Percentiles rank a stretch among this genome's conserved stretches.
phyloP scores from a whole-genome alignment of 2,329 filamentous ascomycete species.

The Dothiorella sarmentorum region DNA sequence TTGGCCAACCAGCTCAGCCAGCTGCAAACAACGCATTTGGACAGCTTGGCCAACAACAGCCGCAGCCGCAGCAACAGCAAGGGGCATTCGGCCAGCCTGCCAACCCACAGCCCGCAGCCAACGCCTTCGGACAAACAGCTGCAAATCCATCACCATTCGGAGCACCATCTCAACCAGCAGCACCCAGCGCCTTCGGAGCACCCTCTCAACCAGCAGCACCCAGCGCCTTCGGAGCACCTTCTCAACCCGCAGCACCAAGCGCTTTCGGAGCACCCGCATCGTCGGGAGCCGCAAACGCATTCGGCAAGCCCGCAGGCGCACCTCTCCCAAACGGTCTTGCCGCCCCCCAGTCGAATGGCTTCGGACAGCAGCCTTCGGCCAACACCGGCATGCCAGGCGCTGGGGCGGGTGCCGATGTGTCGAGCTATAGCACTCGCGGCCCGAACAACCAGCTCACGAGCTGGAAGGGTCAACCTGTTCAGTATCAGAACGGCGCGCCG shows the following conservation, averaged over 20 bases:
- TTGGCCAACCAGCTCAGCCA: conserved; percentile 21
- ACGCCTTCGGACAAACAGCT: conserved; percentile 21
- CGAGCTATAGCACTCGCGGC: conserved; percentile 42
- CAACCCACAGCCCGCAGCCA: background rate
- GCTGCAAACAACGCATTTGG: conserved; percentile 23
- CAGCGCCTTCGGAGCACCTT: conserved; percentile 16
- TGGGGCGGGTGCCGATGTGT: conserved; percentile 1
- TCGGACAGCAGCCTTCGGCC: conserved; percentile 21
- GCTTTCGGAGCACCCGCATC: conserved; percentile 10
- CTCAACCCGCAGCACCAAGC: conserved; percentile 13
- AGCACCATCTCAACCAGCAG: conserved; percentile 36
- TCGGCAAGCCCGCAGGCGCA: conserved; percentile 21
- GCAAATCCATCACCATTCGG: conserved; percentile 30
- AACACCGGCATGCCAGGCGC: conserved; percentile 15
- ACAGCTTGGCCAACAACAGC: conserved; percentile 20
- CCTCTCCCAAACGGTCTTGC: conserved; percentile 16
- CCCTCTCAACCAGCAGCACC: conserved; percentile 3
- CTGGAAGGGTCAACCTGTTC: conserved; percentile 61
- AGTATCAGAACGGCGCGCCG: conserved; percentile 48
- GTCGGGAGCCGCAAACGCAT: conserved; percentile 22
- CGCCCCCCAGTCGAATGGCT: conserved; percentile 18
- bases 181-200: conserved; percentile 21
- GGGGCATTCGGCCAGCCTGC: conserved; percentile 8
- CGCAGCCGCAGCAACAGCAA: conserved; percentile 24
- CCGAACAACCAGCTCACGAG: conserved; percentile 48